Conservation (phyloP, 768 basidiomycete species). For the Cystobasidium onofrii region DNA sequence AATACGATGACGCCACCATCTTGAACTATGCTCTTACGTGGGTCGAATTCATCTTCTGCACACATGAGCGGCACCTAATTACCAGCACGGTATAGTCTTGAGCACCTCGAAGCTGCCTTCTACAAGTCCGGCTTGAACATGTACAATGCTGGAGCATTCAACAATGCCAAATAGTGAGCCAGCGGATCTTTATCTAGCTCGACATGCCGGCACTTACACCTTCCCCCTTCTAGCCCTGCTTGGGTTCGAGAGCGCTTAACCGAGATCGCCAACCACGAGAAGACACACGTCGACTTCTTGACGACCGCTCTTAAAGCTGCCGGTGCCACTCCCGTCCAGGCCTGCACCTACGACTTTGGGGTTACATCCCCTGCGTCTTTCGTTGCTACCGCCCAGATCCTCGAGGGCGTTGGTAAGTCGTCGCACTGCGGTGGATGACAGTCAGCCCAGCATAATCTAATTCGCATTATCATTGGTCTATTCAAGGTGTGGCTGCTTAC, state of each 20-base stretch:
- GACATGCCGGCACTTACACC: not conserved
- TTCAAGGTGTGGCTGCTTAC: slow-evolving; percentile 24
- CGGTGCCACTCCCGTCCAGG: slow-evolving; percentile 39
- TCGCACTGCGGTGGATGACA: too few relatives aligned
- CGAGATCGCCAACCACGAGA: slow-evolving; percentile 50
- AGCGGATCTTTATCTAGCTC: slow-evolving; percentile 19
- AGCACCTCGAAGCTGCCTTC: slow-evolving; percentile 46
- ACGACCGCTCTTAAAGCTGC: slow-evolving; percentile 43
- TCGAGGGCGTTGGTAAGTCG: slow-evolving; percentile 54
- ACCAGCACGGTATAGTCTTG: slow-evolving; percentile 42
- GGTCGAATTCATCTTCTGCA: not conserved
- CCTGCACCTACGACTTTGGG: slow-evolving; percentile 55
- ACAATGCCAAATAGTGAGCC: slow-evolving; percentile 45
- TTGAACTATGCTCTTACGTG: slow-evolving; percentile 39
- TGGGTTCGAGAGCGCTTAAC: slow-evolving; percentile 25
- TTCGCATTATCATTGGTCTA: too few relatives aligned
- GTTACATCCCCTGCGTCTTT: slow-evolving; percentile 52
- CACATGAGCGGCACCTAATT: not conserved
- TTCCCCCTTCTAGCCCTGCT: slow-evolving; percentile 48
- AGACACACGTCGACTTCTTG: slow-evolving; percentile 54
- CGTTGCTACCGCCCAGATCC: slow-evolving; percentile 50
- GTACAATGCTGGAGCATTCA: slow-evolving; percentile 52
- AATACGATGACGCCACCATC: slow-evolving; percentile 34
- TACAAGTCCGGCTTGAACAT: slow-evolving; percentile 45
- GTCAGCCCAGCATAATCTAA: too few relatives aligned